phyloP scores from a whole-genome alignment of 768 basidiomycete genomes.

The Mrakia blollopis region DNA sequence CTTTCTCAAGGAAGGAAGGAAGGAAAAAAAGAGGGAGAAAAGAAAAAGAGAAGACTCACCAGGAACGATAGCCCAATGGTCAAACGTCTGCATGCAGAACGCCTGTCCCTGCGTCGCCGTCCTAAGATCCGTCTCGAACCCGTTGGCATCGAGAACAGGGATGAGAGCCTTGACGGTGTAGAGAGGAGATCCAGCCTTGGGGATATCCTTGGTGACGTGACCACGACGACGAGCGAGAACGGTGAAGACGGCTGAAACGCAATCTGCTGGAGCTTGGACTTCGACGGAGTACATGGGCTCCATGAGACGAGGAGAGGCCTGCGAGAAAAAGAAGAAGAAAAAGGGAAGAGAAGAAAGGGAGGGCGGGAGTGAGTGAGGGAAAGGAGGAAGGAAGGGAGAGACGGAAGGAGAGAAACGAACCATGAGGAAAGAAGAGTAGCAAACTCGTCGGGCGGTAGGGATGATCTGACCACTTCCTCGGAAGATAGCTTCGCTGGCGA shows the following conservation, averaged over 20 bases:
- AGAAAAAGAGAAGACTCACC: slow-evolving; percentile 57
- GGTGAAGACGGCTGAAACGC: slow-evolving; percentile 96
- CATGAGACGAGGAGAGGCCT: slow-evolving; percentile 93
- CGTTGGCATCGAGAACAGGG: slow-evolving; percentile 96
- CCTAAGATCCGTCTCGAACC: slow-evolving; percentile 95
- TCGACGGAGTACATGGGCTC: slow-evolving; percentile 99
- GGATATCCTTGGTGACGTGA: slow-evolving; percentile 97
- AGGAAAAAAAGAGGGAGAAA: too few relatives aligned
- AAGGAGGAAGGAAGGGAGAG: slow-evolving; percentile 15
- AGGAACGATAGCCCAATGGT: slow-evolving; percentile 99
- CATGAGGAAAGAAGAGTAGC: slow-evolving; percentile 98
- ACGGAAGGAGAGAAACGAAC: slow-evolving; percentile 50
- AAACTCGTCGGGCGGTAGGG: slow-evolving; percentile 95
- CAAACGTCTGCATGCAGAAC: slow-evolving; percentile 95
- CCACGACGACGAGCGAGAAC: slow-evolving; percentile 96
- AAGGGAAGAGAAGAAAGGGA: slow-evolving; percentile 1
- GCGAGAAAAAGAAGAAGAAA: background rate
- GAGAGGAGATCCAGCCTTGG: slow-evolving; percentile 94
- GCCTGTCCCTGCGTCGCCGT: slow-evolving; percentile 98
- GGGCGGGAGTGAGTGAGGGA: background rate
- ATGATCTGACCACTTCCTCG: slow-evolving; percentile 98
- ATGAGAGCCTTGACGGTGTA: slow-evolving; percentile 98
- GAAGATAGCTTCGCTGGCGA: slow-evolving; percentile 94
- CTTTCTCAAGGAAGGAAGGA: background rate
- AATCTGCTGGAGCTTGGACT: slow-evolving; percentile 98